These are phyloP conservation scores for Desmodesmus armatus DNA, from an alignment of 139 green algal species.

Conservation along the genomic window DNA sequence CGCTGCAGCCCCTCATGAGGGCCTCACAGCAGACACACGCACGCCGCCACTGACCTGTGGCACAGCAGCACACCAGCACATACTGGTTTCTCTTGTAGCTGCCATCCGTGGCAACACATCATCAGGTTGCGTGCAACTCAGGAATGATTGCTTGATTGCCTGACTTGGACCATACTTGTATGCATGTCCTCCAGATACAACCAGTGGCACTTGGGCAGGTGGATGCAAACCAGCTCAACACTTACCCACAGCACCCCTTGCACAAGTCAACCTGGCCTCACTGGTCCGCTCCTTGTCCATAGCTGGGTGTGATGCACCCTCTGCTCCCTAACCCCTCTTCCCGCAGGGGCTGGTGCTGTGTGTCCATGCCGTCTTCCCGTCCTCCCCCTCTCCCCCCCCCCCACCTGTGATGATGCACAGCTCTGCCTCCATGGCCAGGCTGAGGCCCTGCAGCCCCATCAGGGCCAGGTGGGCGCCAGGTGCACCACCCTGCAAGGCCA, in stretches of 20 bases:
- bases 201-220: not conserved
- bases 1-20: slow-evolving; percentile 34
- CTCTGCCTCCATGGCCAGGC: slow-evolving; percentile 45
- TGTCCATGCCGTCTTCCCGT: not conserved
- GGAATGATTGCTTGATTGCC: too few relatives aligned
- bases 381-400: not conserved
- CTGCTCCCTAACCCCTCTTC: not conserved
- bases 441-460: slow-evolving; percentile 50
- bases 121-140: too few relatives aligned
- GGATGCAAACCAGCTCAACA: not conserved
- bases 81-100: too few relatives aligned
- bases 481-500: slow-evolving; percentile 44
- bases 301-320: not conserved
- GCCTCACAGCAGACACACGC: slow-evolving; percentile 40
- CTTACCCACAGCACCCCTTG: not conserved
- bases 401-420: slow-evolving; percentile 48
- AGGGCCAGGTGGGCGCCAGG: slow-evolving; percentile 43
- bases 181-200: too few relatives aligned
- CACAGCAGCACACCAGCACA: too few relatives aligned
- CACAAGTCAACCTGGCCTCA: not conserved
- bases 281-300: not conserved
- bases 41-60: slow-evolving; percentile 44
- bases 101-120: too few relatives aligned
- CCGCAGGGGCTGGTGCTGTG: not conserved
- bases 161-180: too few relatives aligned